phyloP scores from a whole-genome alignment of 2,329 filamentous ascomycete genomes.

The Aspergillus hortae region DNA sequence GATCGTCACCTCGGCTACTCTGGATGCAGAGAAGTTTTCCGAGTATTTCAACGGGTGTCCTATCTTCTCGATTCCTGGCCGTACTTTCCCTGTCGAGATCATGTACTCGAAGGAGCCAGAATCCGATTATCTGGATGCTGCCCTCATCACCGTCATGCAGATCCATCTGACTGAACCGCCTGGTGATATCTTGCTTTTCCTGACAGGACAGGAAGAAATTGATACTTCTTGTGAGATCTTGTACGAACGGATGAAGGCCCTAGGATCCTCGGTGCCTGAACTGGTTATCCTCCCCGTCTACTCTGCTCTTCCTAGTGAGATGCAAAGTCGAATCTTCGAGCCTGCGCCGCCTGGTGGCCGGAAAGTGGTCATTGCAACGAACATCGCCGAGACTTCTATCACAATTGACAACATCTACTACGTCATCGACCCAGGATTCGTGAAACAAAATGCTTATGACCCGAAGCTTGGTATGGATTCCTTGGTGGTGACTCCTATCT shows the following conservation, averaged over 20 bases:
- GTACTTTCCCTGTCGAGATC: slow-evolving; percentile 93
- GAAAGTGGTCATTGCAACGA: slow-evolving; percentile 96
- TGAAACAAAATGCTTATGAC: slow-evolving; percentile 97
- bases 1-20: slow-evolving; percentile 92
- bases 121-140: slow-evolving; percentile 89
- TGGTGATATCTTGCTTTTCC: slow-evolving; percentile 93
- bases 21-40: slow-evolving; percentile 97
- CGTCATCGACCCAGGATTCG: slow-evolving; percentile 93
- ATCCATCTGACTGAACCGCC: slow-evolving; percentile 90
- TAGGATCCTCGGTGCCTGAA: slow-evolving; percentile 87
- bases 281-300: slow-evolving; percentile 95
- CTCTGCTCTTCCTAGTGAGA: slow-evolving; percentile 85
- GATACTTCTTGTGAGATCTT: slow-evolving; percentile 91
- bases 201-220: slow-evolving; percentile 97
- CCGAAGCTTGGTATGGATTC: slow-evolving; percentile 98
- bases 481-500: slow-evolving; percentile 91
- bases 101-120: slow-evolving; percentile 95
- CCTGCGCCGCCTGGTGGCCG: slow-evolving; percentile 79
- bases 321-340: slow-evolving; percentile 92
- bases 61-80: slow-evolving; percentile 92
- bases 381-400: slow-evolving; percentile 96
- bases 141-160: slow-evolving; percentile 96
- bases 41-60: slow-evolving; percentile 94
- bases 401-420: slow-evolving; percentile 98
- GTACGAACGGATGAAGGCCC: slow-evolving; percentile 91